A percentile compares a stretch with the other conserved stretches of the same genome.
Evolutionary conservation across 2,329 filamentous ascomycete species (phyloP).

Genomic region (Neonectria hederae): DNA sequence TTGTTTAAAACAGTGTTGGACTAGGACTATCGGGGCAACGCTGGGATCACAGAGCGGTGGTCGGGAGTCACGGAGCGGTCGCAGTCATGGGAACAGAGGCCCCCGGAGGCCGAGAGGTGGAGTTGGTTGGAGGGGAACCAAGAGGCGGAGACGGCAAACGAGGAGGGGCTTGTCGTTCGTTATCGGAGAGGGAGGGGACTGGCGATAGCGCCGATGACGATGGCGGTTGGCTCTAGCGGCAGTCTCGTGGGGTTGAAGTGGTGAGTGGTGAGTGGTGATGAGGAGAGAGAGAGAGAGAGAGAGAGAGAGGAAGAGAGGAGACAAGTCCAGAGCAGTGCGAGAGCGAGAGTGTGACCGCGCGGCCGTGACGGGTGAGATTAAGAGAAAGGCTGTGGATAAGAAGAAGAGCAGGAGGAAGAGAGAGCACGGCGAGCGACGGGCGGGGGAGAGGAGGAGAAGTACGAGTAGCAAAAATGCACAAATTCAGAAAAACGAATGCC

Average conservation of each 20-base stretch:
- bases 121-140: slow-evolving; percentile 12
- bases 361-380: neutral
- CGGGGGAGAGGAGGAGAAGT: slow-evolving; percentile 18
- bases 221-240: slow-evolving; percentile 38
- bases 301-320: no score
- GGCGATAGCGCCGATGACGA: slow-evolving; percentile 44
- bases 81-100: slow-evolving; percentile 38
- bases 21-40: slow-evolving; percentile 43
- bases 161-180: slow-evolving; percentile 41
- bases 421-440: slow-evolving; percentile 1
- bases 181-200: slow-evolving; percentile 31
- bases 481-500: slow-evolving; percentile 37
- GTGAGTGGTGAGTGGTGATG: neutral
- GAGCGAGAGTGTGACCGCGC: slow-evolving; percentile 14
- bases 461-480: slow-evolving; percentile 29
- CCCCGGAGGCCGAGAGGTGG: slow-evolving; percentile 29
- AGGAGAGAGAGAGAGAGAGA: no score
- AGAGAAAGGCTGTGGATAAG: neutral
- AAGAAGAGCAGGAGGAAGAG: neutral
- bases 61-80: slow-evolving; percentile 37
- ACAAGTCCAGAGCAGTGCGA: slow-evolving; percentile 17
- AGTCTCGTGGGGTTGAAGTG: slow-evolving; percentile 27
- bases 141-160: slow-evolving; percentile 22
- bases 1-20: slow-evolving; percentile 35
- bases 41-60: slow-evolving; percentile 40